Base-by-base conservation (phyloP, 306 rosid genomes). In the Spatholobus suberectus region DNA sequence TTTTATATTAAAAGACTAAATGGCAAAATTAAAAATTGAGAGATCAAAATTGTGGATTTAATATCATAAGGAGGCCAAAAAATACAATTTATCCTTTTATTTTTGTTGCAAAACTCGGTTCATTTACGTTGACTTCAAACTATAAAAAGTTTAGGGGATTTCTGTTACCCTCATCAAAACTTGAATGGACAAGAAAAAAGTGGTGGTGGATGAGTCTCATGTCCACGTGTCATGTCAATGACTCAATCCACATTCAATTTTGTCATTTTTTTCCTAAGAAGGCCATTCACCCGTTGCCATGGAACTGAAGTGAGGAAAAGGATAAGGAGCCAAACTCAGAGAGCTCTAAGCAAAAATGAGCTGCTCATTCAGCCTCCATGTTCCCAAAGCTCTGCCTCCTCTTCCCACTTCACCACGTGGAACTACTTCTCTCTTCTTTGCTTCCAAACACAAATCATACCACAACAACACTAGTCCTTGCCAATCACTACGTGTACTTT, bases 341-440 rank as follows among this genome's bases (percentile, higher is more conserved):
- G 58, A 85, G 82, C 83, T 81, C 84, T 29, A 23, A 12, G 24
- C 35, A 23, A 82, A 89, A 38, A 95, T 93, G 99, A 92, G 89
- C 87, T 88, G 24, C 90, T 84, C 88, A 27, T 52, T 87, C 77
- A 85, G 82, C 92, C 78, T 87, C 86, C 96, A 84, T 86, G 83
- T 90, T 76, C 92, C 98, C 63, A 91, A 85, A 90, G 98, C 97
- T 85, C 78, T 89, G 52, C 97, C 99, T 89, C 83, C 90, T 81
- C 90, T 91, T 52, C 58, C 70, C 84, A 46, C 74, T 68, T 47
- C 83, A 11, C 77, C 70, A 32, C 73, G 71, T 27, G 62, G 52
- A 1, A 23, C 72, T 37, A 6, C 80, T 78, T 73, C 92, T 83
- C 82, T 86, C 54, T 85, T 83, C 63, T 23, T 83, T 23, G 69